Evolutionary conservation across 129 eudicot species (phyloP), one percentile per base, ranked within the genome.

Genomic region (Flaveria trinervia): DNA sequence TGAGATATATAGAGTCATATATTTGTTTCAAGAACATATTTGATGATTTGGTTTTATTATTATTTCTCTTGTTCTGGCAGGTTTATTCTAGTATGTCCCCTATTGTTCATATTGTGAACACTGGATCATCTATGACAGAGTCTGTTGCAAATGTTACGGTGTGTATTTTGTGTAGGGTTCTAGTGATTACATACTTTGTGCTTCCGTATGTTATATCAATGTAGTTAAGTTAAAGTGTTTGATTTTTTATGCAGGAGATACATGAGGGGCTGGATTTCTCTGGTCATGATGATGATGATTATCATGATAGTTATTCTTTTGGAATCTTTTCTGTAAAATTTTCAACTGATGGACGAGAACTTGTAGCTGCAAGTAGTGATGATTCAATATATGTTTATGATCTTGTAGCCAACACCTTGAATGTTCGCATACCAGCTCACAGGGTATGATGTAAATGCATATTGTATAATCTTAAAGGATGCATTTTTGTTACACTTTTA

Each of bases 71-170:
- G 70, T 68, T 59, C 60, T 70, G 48, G 76, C 91, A 93, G 98
- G 97, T 84, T 67, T 93, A 93, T 88, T 80, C 98, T 7, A 93
- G 98, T 65, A 88, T 93, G 80, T 86, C 97, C 26, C 98, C 96
- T 2, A 60, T 88, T n/a, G 95, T 93, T 67, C 98, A 93, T 81
- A 90, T 93, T 48, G 96, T 93, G 73, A 86, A 93, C 82, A 84
- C 86, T 39, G 92, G 83, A 80, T 90, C 98, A 49, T 77, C 90
- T 23, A 76, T 81, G 77, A 88, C 89, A 0, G 89, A 93, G 48
- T 93, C 98, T 57, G 82, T 84, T 84, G 98, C 98, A 76, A 93
- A 93, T 77, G 79, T 93, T 22, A 93, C 98, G 70, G 98, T 90
- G 66, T 3, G 86, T 83, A 16, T 70, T 39, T 36, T 65, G n/a